Base-by-base conservation (phyloP, 2,329 filamentous ascomycete species). In the Fusarium nygamai region DNA sequence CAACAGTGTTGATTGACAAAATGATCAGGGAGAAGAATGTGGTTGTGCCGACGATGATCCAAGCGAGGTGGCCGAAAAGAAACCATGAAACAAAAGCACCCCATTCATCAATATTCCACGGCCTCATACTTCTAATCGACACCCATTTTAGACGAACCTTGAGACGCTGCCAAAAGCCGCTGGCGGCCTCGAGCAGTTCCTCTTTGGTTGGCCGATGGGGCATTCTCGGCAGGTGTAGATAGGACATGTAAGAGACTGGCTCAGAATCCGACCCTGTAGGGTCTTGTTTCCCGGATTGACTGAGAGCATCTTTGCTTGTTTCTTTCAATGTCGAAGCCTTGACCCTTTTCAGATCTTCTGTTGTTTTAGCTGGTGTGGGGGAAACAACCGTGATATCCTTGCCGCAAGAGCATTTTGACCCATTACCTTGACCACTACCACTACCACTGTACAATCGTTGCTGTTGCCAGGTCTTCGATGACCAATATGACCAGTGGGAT, bases 61-160 rank as follows among this genome's bases (percentile, higher is more conserved):
- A 99, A 17, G 98, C 89, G 14, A 99, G 87, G 82, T 99, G 96
- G 0, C 96, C 96, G 61, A 98, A 88, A 71, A 98, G 89, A 72
- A 99, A 93, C 96, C 96, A 98, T 5, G 96, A 98, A 61, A 88
- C 91, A 72, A 99, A 96, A 8, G 96, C 96, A 51, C 95, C 94
- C 87, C 98, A 98, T 84, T 99, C 96, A 82, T 99, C 96, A 29
- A 92, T 90, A 82, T 97, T 99, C 90, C 96, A 99, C 1, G 96
- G 96, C 43, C 96, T 89, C 82, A 93, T 94, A 81, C 95, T 98
- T 80, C 95, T 89, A 78, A 99, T 99, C 6, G 96, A 97, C 78
- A 96, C 92, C 96, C 96, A 99, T 83, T 99, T 99, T 85, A 98
- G 97, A 46, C 95, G 92, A 31, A 98, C 93, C 80, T 93, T 94